Conservation (phyloP, 2,329 filamentous ascomycete genomes). For the Gaeumannomyces tritici region DNA sequence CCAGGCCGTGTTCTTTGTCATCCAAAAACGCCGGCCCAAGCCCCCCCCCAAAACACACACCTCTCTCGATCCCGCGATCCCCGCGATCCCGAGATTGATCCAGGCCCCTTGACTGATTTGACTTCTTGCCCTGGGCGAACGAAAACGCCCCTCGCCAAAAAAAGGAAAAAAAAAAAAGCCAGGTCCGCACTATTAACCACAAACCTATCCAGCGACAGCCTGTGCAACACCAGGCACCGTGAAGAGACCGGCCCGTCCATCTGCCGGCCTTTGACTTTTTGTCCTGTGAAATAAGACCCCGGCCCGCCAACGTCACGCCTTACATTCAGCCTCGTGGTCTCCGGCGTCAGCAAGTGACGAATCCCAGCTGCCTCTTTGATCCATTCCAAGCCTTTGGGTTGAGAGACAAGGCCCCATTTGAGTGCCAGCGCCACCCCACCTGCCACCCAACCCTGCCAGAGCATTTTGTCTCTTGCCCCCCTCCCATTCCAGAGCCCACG, state of each 20-base stretch:
- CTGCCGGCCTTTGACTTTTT: neutral
- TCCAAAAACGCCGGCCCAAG: neutral
- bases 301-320: conserved; percentile 9
- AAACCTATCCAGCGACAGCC: no score
- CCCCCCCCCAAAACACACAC: no score
- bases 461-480: neutral
- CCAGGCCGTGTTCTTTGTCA: neutral
- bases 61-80: neutral
- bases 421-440: neutral
- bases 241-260: neutral
- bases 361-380: conserved; percentile 7
- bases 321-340: conserved; percentile 32
- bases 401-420: neutral
- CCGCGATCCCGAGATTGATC: neutral
- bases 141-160: neutral
- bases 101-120: neutral
- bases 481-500: neutral
- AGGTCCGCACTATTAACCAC: neutral
- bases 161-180: neutral
- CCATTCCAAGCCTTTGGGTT: conserved; percentile 2
- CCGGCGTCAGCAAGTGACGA: conserved; percentile 31
- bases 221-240: neutral
- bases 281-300: neutral
- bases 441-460: neutral
- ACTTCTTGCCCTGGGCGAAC: neutral